Conservation (phyloP, 2,329 filamentous ascomycete genomes). For the Hypoxylon sp. region DNA sequence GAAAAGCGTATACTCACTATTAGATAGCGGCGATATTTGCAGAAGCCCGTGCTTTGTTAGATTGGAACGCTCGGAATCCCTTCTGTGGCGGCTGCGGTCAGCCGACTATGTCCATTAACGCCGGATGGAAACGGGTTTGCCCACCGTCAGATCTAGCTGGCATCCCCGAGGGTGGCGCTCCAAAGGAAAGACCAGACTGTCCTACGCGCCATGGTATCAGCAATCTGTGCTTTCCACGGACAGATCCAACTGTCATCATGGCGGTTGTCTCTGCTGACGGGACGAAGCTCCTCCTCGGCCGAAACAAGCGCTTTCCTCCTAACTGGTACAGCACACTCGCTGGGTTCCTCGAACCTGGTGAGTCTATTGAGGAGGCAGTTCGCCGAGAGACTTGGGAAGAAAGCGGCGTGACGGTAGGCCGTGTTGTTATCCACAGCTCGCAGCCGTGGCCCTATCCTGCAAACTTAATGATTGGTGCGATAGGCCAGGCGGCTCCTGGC, state of each 20-base stretch:
- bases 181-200: slow-evolving; percentile 76
- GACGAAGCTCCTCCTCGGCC: slow-evolving; percentile 83
- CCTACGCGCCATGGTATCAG: slow-evolving; percentile 87
- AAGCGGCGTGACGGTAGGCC: slow-evolving; percentile 80
- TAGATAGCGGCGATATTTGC: slow-evolving; percentile 86
- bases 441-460: slow-evolving; percentile 92
- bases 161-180: slow-evolving; percentile 56
- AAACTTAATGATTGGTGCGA: slow-evolving; percentile 87
- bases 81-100: slow-evolving; percentile 93
- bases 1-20: slow-evolving; percentile 8
- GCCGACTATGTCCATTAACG: slow-evolving; percentile 82
- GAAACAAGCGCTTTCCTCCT: slow-evolving; percentile 85
- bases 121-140: slow-evolving; percentile 85
- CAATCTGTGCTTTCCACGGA: slow-evolving; percentile 92
- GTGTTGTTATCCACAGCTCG: slow-evolving; percentile 85
- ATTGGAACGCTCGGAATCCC: slow-evolving; percentile 94
- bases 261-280: slow-evolving; percentile 88
- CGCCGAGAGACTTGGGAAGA: slow-evolving; percentile 90
- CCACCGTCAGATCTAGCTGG: slow-evolving; percentile 76
- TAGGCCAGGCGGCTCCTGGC: slow-evolving; percentile 84
- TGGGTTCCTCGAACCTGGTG: slow-evolving; percentile 87
- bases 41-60: slow-evolving; percentile 86
- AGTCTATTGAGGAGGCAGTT: slow-evolving; percentile 88
- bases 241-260: slow-evolving; percentile 95
- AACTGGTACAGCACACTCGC: slow-evolving; percentile 92